Evolutionary conservation across 2,329 filamentous ascomycete species (phyloP).

Genomic region (Cytospora piceae): DNA sequence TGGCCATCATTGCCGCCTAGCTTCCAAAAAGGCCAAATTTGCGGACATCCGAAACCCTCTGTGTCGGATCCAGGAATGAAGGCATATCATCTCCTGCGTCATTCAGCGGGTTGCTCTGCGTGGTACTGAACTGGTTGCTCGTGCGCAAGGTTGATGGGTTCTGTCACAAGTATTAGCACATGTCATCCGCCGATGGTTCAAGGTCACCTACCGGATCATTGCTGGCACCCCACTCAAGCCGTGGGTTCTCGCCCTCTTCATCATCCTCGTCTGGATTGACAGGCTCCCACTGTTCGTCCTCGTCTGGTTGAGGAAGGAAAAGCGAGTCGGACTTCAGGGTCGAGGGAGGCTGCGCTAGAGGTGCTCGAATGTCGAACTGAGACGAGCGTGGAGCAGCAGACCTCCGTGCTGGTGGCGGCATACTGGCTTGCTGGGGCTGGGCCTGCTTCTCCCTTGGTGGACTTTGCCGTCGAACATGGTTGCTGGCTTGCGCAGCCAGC

Average conservation of each 20-base stretch:
- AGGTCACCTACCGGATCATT: constrained; percentile 58
- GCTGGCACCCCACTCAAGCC: constrained; percentile 75
- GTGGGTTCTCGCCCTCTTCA: constrained; percentile 67
- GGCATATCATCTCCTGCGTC: constrained; percentile 30
- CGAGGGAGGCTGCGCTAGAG: constrained; percentile 50
- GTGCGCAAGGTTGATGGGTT: constrained; percentile 41
- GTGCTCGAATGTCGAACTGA: constrained; percentile 41
- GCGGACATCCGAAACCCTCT: constrained; percentile 70
- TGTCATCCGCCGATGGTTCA: neutral
- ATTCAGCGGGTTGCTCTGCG: constrained; percentile 2
- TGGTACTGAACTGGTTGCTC: constrained; percentile 33
- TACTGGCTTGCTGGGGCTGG: constrained; percentile 14
- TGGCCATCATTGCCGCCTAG: constrained; percentile 5
- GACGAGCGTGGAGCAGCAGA: constrained; percentile 40
- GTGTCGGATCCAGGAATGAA: constrained; percentile 68
- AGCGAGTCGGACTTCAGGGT: constrained; percentile 68
- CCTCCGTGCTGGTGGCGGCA: constrained; percentile 36
- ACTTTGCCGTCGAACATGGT: constrained; percentile 35
- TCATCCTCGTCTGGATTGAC: constrained; percentile 58
- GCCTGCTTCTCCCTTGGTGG: constrained; percentile 25
- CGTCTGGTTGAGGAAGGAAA: constrained; percentile 68
- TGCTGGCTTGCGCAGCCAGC: constrained; percentile 40
- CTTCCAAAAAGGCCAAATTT: constrained; percentile 42
- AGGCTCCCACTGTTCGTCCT: constrained; percentile 74
- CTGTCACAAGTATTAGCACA: constrained; percentile 38